These are phyloP conservation scores for Globisporangium sylvaticum DNA, from an alignment of 352 stramenopile species.

Conservation along the genomic window DNA sequence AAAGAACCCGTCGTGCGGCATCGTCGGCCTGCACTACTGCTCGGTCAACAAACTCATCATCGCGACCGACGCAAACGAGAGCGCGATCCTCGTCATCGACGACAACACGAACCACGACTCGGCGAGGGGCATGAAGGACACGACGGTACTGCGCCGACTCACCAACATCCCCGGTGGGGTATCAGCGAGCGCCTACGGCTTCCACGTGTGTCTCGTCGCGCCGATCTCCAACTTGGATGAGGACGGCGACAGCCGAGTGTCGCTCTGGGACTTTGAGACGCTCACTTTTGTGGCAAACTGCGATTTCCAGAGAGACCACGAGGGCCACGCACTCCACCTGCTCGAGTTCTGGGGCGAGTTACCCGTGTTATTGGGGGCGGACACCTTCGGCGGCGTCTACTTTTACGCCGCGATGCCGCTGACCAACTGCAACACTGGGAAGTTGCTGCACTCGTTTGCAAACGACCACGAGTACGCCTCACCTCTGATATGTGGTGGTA, in stretches of 20 bases:
- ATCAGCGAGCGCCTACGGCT: constrained; percentile 55
- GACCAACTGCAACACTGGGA: constrained; percentile 34
- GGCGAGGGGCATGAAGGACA: constrained; percentile 36
- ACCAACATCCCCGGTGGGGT: constrained; percentile 55
- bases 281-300: constrained; percentile 42
- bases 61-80: constrained; percentile 33
- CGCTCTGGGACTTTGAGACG: constrained; percentile 80
- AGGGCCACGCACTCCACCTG: constrained; percentile 26
- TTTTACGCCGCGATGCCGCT: constrained; percentile 55
- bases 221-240: constrained; percentile 35
- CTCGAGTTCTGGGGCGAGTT: constrained; percentile 74
- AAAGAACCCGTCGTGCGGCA: constrained; percentile 31
- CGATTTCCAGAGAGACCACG: constrained; percentile 20
- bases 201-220: constrained; percentile 62
- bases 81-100: constrained; percentile 62
- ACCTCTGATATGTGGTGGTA: neutral
- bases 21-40: constrained; percentile 67
- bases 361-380: constrained; percentile 48
- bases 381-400: constrained; percentile 47
- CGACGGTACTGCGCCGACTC: constrained; percentile 47
- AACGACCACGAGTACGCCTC: constrained; percentile 31
- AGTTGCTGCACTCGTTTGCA: constrained; percentile 50
- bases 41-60: constrained; percentile 74
- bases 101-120: constrained; percentile 54
- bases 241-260: constrained; percentile 28